Evolutionary conservation across 2,329 filamentous ascomycete species (phyloP), one percentile per base, ranked within the genome.

Genomic region (Penicillium sp.): DNA sequence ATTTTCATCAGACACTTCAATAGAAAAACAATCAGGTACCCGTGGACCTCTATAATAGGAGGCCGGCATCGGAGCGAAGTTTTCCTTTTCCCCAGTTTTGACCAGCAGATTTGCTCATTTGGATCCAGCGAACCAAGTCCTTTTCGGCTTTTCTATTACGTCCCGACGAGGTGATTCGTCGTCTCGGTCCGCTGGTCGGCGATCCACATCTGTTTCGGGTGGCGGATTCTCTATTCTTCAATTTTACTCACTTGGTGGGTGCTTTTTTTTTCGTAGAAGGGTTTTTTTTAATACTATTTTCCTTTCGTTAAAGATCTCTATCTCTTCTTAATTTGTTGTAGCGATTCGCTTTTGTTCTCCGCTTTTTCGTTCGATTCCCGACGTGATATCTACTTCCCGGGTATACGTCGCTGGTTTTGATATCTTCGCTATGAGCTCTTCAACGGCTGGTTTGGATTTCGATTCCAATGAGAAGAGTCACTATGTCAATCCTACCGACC

Each of bases 1-100:
- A 33, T 23, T 34, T 34, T 33, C 44, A 21, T 33, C 25, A 27
- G 8, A 34, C 19, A 1, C 6, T 7, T 34, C 11, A 4, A 2
- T 10, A 47, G 13, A 47, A 33, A 33, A 46, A 33, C 1, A 29
- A 3, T 8, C 5, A 47, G 44, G 29, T 34, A 4, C 7, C n/a
- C n/a, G n/a, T n/a, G n/a, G n/a, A 33, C 8, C 19, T 31, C 39
- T 45, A 13, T 23, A 52, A 52, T 16, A 40, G 34, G 25, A 47
- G 53, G 36, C 54, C 54, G 54, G 49, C 54, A 56, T 56, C 54
- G 54, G 54, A 56, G 54, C 27, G 54, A 56, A 56, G 54, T 53
- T 56, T 56, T 53, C 34, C 8, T 15, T 9, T 52, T 25, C 49
- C 36, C 49, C 54, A 53, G 29, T 53, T 47, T 55, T 34, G 21